Evolutionary conservation across 108 stramenopile genomes (phyloP).

Genomic region (Aurantiochytrium sp.): DNA sequence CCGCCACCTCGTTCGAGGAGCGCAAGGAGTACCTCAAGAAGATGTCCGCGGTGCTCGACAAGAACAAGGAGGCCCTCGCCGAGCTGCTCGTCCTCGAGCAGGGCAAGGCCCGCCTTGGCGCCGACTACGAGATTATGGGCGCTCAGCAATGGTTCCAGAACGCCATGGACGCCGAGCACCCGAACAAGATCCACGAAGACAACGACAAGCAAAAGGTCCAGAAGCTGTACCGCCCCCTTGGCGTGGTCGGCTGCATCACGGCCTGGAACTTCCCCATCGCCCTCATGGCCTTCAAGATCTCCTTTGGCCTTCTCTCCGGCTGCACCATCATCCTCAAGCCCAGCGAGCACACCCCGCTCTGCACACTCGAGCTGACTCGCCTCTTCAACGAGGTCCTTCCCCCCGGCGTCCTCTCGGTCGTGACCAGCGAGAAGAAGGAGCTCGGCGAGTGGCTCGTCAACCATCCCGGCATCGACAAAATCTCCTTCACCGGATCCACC

Average conservation of each 20-base stretch:
- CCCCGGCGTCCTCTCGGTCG: constrained; percentile 73
- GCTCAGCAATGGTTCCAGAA: constrained; percentile 89
- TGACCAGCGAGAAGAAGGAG: constrained; percentile 52
- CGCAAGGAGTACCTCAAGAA: constrained; percentile 82
- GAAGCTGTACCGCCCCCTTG: constrained; percentile 93
- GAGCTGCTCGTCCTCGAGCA: constrained; percentile 76
- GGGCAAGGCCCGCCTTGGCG: constrained; percentile 58
- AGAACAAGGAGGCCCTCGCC: constrained; percentile 79
- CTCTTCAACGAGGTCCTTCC: constrained; percentile 75
- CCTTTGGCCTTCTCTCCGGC: constrained; percentile 28
- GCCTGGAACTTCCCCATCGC: constrained; percentile 88
- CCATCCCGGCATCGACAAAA: constrained; percentile 23
- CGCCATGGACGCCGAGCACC: constrained; percentile 73
- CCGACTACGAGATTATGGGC: constrained; percentile 87
- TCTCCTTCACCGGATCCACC: constrained; percentile 33
- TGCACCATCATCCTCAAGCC: constrained; percentile 68
- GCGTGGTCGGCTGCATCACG: constrained; percentile 90
- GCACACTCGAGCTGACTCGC: constrained; percentile 61
- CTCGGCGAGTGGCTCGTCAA: constrained; percentile 17
- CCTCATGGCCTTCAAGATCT: constrained; percentile 28
- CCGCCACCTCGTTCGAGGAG: constrained; percentile 73
- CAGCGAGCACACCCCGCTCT: constrained; percentile 80
- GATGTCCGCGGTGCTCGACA: constrained; percentile 67
- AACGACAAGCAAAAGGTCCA: constrained; percentile 80
- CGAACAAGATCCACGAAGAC: constrained; percentile 56